Evolutionary conservation across 108 stramenopile species (phyloP).

Genomic region (Ochromonas danica): DNA sequence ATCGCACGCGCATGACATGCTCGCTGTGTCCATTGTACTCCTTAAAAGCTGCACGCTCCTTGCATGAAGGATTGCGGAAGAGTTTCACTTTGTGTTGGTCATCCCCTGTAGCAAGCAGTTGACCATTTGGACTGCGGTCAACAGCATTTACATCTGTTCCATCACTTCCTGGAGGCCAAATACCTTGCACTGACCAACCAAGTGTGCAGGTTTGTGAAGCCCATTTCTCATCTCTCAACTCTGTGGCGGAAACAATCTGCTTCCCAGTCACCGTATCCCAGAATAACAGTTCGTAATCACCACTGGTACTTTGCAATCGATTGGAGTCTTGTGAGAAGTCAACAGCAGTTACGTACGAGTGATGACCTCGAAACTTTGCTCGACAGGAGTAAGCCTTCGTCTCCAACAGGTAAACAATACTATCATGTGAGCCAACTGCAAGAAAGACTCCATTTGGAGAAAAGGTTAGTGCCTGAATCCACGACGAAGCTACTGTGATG

Average conservation of each 20-base stretch:
- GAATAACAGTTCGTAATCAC: slow-evolving; percentile 62
- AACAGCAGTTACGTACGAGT: slow-evolving; percentile 50
- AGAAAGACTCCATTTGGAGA: slow-evolving; percentile 38
- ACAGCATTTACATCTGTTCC: slow-evolving; percentile 24
- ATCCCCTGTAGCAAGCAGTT: not conserved
- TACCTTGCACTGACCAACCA: slow-evolving; percentile 34
- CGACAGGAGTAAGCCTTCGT: not conserved
- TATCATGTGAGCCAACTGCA: slow-evolving; percentile 41
- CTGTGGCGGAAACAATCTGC: slow-evolving; percentile 18
- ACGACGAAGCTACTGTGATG: slow-evolving; percentile 2
- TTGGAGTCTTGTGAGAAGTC: slow-evolving; percentile 62
- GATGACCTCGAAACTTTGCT: slow-evolving; percentile 60
- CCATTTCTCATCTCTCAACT: slow-evolving; percentile 31
- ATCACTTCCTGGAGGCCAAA: slow-evolving; percentile 44
- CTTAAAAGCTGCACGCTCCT: slow-evolving; percentile 8
- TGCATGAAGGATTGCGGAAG: slow-evolving; percentile 24
- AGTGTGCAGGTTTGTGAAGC: slow-evolving; percentile 1
- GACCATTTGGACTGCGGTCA: not conserved
- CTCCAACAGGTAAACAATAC: not conserved
- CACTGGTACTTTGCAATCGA: slow-evolving; percentile 58
- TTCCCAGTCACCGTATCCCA: slow-evolving; percentile 66
- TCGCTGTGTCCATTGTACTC: slow-evolving; percentile 41
- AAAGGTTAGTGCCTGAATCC: slow-evolving; percentile 42
- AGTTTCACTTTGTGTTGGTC: not conserved
- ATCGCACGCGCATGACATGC: slow-evolving; percentile 39